Evolutionary conservation across 106 monocot genomes (phyloP).

Genomic region (Dendrobium huoshanense): DNA sequence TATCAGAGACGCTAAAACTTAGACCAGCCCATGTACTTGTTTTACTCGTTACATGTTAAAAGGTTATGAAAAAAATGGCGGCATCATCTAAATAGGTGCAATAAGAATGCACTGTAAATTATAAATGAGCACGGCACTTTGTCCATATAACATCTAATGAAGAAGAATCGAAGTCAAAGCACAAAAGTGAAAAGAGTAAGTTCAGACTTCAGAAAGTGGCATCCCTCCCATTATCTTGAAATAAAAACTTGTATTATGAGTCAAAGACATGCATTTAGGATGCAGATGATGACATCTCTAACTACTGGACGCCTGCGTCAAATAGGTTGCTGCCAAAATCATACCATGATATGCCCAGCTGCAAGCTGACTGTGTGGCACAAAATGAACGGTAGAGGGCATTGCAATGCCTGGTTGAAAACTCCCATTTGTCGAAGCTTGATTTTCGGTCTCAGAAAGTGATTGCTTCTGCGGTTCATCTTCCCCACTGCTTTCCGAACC

Average conservation of each 20-base stretch:
- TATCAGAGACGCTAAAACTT: not conserved
- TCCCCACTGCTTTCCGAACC: slow-evolving; percentile 26
- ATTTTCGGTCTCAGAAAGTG: slow-evolving; percentile 23
- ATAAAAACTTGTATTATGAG: not conserved
- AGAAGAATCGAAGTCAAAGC: not conserved
- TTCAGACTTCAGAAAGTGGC: not conserved
- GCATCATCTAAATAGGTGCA: not conserved
- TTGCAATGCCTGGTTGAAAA: slow-evolving; percentile 19
- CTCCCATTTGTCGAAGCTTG: slow-evolving; percentile 11
- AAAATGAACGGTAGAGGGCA: slow-evolving; percentile 27
- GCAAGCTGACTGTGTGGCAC: slow-evolving; percentile 18
- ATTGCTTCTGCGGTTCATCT: slow-evolving; percentile 34
- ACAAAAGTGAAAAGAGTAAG: not conserved
- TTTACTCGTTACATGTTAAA: not conserved
- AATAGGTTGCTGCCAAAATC: not conserved
- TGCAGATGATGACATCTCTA: not conserved
- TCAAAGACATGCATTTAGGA: not conserved
- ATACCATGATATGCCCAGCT: slow-evolving; percentile 28
- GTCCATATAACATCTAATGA: not conserved
- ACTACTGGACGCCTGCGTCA: not conserved
- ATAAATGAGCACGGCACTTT: not conserved
- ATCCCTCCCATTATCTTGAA: not conserved
- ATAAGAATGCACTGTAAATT: not conserved
- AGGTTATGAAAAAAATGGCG: not conserved
- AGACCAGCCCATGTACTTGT: not conserved